Percentiles rank a stretch among this genome's conserved stretches.
These are phyloP conservation scores for Tetrapisispora phaffii DNA, from an alignment of 805 yeast species.

Conservation along the genomic window DNA sequence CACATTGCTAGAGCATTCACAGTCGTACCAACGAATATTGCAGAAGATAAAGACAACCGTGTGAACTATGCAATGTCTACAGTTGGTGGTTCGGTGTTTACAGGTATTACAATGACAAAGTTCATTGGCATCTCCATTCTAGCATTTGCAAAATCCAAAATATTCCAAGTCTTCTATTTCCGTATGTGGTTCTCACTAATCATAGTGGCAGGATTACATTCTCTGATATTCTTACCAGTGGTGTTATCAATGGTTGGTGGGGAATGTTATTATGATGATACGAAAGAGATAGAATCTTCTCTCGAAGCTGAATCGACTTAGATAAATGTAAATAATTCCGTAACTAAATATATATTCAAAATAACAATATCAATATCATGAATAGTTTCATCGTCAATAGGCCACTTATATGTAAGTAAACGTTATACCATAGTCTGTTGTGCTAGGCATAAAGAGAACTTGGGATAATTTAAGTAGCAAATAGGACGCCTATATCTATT, in stretches of 20 bases:
- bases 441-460: too few species aligned
- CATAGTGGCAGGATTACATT: slow-evolving; percentile 65
- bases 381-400: too few species aligned
- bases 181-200: slow-evolving; percentile 88
- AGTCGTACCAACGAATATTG: slow-evolving; percentile 29
- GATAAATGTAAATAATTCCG: too few species aligned
- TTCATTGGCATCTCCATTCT: slow-evolving; percentile 78
- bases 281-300: not conserved
- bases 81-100: slow-evolving; percentile 84
- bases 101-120: slow-evolving; percentile 86
- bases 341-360: too few species aligned
- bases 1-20: slow-evolving; percentile 78
- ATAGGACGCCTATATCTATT: too few species aligned
- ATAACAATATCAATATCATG: too few species aligned
- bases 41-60: slow-evolving; percentile 31
- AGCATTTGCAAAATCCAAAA: slow-evolving; percentile 78
- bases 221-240: slow-evolving; percentile 71
- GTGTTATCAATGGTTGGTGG: slow-evolving; percentile 58
- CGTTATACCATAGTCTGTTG: too few species aligned
- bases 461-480: too few species aligned
- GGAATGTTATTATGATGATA: not conserved
- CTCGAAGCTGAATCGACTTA: not conserved
- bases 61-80: slow-evolving; percentile 50
- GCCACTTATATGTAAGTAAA: too few species aligned
- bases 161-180: slow-evolving; percentile 86